Evolutionary conservation across 805 yeast genomes (phyloP).

Genomic region (Starmerella asiatica): DNA sequence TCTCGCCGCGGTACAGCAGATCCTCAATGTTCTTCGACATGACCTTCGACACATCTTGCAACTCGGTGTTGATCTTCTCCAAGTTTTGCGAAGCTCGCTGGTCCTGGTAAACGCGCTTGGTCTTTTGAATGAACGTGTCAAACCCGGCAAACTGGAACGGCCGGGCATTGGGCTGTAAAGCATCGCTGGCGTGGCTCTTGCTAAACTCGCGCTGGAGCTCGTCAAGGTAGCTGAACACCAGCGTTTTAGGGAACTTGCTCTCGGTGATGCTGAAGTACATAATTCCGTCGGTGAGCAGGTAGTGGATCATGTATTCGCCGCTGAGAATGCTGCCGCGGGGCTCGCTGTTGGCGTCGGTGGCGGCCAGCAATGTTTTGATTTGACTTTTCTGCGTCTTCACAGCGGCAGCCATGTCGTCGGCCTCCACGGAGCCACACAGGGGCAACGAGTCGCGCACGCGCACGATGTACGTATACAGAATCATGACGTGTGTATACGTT

Average conservation of each 20-base stretch:
- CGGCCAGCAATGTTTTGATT: conserved; percentile 58
- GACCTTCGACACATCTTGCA: conserved; percentile 86
- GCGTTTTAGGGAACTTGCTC: conserved; percentile 66
- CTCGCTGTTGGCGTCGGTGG: conserved; percentile 68
- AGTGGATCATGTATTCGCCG: conserved; percentile 60
- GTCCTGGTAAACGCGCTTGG: conserved; percentile 80
- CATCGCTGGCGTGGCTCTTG: conserved; percentile 64
- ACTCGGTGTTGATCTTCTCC: conserved; percentile 72
- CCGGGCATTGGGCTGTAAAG: conserved; percentile 46
- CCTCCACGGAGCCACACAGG: conserved; percentile 80
- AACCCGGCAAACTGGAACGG: conserved; percentile 86
- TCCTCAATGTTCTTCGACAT: conserved; percentile 97
- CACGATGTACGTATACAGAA: conserved; percentile 26
- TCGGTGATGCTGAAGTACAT: conserved; percentile 71
- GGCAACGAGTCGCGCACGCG: conserved; percentile 46
- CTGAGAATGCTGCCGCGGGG: conserved; percentile 75
- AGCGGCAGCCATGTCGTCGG: conserved; percentile 42
- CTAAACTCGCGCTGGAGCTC: conserved; percentile 74
- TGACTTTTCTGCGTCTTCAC: conserved; percentile 71
- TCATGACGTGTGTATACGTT: conserved; percentile 17
- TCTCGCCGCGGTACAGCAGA: conserved; percentile 85
- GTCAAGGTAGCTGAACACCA: conserved; percentile 73
- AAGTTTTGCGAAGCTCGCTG: conserved; percentile 79
- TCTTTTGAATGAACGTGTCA: conserved; percentile 56
- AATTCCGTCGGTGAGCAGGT: conserved; percentile 49